Evolutionary conservation across 2,329 filamentous ascomycete species (phyloP).

Genomic region (Apiospora malaysiana): DNA sequence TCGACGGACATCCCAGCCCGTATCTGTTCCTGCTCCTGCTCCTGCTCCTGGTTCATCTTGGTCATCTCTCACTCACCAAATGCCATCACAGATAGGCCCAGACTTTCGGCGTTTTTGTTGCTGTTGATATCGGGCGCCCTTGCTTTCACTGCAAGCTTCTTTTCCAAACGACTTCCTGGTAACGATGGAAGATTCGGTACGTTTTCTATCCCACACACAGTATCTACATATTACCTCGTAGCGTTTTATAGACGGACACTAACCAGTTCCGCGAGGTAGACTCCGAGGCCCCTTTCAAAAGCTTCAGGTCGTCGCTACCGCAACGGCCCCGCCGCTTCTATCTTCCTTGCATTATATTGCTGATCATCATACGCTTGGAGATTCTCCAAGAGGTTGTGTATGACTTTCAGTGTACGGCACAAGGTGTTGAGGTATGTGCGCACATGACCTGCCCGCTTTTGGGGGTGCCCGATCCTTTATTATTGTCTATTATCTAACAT

Average conservation of each 20-base stretch:
- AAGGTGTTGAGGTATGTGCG: conserved; percentile 53
- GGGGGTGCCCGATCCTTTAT: background rate
- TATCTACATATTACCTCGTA: background rate
- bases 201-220: conserved; percentile 18
- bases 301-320: conserved; percentile 45
- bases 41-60: no score
- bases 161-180: conserved; percentile 53
- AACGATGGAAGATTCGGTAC: conserved; percentile 53
- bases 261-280: conserved; percentile 27
- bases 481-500: background rate
- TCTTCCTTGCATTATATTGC: conserved; percentile 49
- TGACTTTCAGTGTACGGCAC: conserved; percentile 56
- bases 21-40: background rate
- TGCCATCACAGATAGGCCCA: conserved; percentile 50
- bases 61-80: background rate
- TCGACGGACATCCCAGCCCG: background rate
- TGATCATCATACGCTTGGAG: conserved; percentile 55
- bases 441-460: background rate
- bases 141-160: conserved; percentile 48
- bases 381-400: conserved; percentile 52
- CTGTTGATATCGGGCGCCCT: conserved; percentile 51
- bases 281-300: conserved; percentile 42
- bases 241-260: background rate
- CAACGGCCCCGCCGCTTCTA: conserved; percentile 54
- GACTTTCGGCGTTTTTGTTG: conserved; percentile 53